These are phyloP conservation scores for Daldinia childiae DNA, from an alignment of 495 filamentous ascomycete species.

Conservation along the genomic window DNA sequence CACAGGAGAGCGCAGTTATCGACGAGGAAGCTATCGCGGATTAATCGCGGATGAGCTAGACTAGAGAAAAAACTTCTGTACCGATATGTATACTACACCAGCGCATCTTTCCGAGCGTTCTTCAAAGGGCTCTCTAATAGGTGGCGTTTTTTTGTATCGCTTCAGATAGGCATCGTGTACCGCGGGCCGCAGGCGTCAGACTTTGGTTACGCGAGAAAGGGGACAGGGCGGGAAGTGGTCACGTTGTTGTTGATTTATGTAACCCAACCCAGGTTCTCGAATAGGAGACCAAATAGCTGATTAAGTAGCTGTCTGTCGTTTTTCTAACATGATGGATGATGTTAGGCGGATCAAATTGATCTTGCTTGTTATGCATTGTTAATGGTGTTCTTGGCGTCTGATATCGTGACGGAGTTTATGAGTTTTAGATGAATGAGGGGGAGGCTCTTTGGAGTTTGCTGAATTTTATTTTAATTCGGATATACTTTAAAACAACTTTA, in stretches of 20 bases:
- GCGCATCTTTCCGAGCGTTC: constrained; percentile 13
- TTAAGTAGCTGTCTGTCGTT: not conserved
- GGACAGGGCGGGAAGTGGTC: not conserved
- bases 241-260: not conserved
- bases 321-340: not conserved
- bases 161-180: not conserved
- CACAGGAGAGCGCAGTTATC: constrained; percentile 19
- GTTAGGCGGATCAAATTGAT: not conserved
- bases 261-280: not conserved
- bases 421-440: no score
- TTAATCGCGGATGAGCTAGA: constrained; percentile 13
- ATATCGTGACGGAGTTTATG: not conserved
- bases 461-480: not conserved
- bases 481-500: not conserved
- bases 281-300: not conserved
- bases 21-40: constrained; percentile 49
- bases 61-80: constrained; percentile 13
- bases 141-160: constrained; percentile 2
- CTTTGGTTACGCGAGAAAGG: not conserved
- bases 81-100: constrained; percentile 26
- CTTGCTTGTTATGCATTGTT: not conserved
- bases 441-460: not conserved
- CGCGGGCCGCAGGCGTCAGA: not conserved
- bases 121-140: not conserved
- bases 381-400: not conserved